phyloP scores from a whole-genome alignment of 805 yeast genomes.

The Schwanniomyces vanrijiae region DNA sequence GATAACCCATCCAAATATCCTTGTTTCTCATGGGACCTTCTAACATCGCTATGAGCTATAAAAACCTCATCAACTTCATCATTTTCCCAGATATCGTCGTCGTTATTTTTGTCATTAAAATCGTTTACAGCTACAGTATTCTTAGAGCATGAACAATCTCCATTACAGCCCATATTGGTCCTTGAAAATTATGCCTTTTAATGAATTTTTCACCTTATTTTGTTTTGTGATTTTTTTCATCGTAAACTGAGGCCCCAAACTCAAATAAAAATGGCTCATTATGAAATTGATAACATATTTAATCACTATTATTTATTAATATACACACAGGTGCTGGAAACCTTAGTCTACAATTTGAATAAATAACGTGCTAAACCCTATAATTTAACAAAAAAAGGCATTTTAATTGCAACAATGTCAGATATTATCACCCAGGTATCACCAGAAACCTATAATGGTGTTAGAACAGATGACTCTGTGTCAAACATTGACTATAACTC shows the following conservation, averaged over 20 bases:
- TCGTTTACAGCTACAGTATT: not conserved
- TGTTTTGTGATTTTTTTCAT: not conserved
- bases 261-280: conserved; percentile 1
- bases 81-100: conserved; percentile 33
- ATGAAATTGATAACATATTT: not conserved
- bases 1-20: conserved; percentile 86
- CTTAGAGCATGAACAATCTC: conserved; percentile 10
- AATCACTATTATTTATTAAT: not conserved
- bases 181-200: not conserved
- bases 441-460: conserved; percentile 28
- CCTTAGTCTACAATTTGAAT: conserved; percentile 4
- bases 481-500: conserved; percentile 57
- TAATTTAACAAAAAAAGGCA: not conserved
- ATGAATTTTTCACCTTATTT: too few relatives aligned
- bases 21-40: conserved; percentile 67
- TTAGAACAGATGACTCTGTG: conserved; percentile 19
- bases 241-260: not conserved
- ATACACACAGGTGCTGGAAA: conserved; percentile 14
- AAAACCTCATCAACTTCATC: conserved; percentile 17
- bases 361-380: not conserved
- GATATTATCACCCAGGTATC: conserved; percentile 74
- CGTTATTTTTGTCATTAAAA: not conserved
- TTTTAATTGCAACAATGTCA: conserved; percentile 23
- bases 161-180: conserved; percentile 7
- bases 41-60: conserved; percentile 28